Conservation (phyloP, 1,139 yeast genomes). For the Nadsonia starkeyi-henricii region DNA sequence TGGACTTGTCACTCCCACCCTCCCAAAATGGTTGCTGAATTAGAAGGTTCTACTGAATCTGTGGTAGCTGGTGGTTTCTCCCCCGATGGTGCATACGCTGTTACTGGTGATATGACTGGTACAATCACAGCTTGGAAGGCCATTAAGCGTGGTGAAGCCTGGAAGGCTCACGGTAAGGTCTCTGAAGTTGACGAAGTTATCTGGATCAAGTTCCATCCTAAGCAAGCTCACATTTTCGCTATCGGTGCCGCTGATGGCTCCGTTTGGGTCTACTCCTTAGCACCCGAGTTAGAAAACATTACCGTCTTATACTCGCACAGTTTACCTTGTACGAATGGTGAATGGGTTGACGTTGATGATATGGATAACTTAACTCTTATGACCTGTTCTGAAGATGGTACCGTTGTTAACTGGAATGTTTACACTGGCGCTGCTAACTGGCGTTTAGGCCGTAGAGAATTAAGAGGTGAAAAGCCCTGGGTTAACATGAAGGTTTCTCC, state of each 20-base stretch:
- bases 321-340: slow-evolving; percentile 65
- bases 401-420: slow-evolving; percentile 81
- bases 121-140: slow-evolving; percentile 61
- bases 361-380: slow-evolving; percentile 50
- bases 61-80: slow-evolving; percentile 79
- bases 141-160: slow-evolving; percentile 61
- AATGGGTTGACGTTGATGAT: slow-evolving; percentile 50
- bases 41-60: slow-evolving; percentile 74
- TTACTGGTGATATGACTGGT: slow-evolving; percentile 94
- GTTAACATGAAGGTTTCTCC: slow-evolving; percentile 50
- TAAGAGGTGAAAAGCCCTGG: slow-evolving; percentile 75
- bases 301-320: slow-evolving; percentile 76
- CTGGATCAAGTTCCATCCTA: slow-evolving; percentile 74
- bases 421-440: slow-evolving; percentile 52
- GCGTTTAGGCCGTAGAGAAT: slow-evolving; percentile 46
- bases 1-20: slow-evolving; percentile 89
- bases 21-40: slow-evolving; percentile 60
- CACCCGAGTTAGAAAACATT: slow-evolving; percentile 42
- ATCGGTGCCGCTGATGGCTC: slow-evolving; percentile 90
- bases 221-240: slow-evolving; percentile 54
- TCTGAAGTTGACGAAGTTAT: slow-evolving; percentile 78
- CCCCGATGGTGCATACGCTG: slow-evolving; percentile 59
- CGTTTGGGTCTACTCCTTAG: slow-evolving; percentile 82
- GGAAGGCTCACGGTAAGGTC: slow-evolving; percentile 58
- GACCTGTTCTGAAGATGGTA: slow-evolving; percentile 79